Base-by-base conservation (phyloP, 1,284 basidiomycete genomes). In the Trametes sp. region DNA sequence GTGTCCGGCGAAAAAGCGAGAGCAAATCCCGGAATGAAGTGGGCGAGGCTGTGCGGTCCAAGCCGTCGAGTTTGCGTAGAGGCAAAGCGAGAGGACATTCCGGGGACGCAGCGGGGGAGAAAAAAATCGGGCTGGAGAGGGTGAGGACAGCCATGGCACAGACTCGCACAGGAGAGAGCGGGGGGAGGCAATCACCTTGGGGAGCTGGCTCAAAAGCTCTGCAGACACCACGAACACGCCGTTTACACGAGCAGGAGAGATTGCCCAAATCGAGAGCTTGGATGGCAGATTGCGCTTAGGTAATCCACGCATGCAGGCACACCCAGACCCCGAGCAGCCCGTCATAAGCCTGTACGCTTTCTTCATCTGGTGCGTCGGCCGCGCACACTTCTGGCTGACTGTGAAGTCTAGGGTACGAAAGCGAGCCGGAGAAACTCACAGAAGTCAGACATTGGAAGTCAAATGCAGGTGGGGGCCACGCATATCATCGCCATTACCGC, bases 171-270 rank as follows among this genome's bases (percentile, higher is more conserved):
- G 70, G 72, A 66, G 62, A 63, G 62, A 61, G 63, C 64, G 69
- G 68, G 60, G 64, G 70, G 56, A 67, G 66, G 65, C 65, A 70
- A 69, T 66, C 59, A 62, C 69, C 69, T 66, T 56, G 66, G 68
- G 68, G 62, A 57, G 38, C 57, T 64, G 64, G 63, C 72, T 67
- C 70, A 74, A 73, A 66, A 38, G 72, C 74, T 73, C 72, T 71
- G 74, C 72, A 66, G 50, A 66, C 65, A 67, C 72, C 70, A 73
- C 69, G 48, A 72, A 74, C 74, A 75, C 73, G 74, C 72, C 64
- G 63, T 67, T 56, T 66, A 72, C 74, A 75, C 71, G 74, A 73
- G 60, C 63, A 61, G 51, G 38, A 26, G 42, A 49, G 51, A 33
- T 44, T 59, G 29, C 29, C 62, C 48, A 33, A 57, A 59, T 53